phyloP scores from a whole-genome alignment of 805 yeast species.

The Myxozyma sirexii region DNA sequence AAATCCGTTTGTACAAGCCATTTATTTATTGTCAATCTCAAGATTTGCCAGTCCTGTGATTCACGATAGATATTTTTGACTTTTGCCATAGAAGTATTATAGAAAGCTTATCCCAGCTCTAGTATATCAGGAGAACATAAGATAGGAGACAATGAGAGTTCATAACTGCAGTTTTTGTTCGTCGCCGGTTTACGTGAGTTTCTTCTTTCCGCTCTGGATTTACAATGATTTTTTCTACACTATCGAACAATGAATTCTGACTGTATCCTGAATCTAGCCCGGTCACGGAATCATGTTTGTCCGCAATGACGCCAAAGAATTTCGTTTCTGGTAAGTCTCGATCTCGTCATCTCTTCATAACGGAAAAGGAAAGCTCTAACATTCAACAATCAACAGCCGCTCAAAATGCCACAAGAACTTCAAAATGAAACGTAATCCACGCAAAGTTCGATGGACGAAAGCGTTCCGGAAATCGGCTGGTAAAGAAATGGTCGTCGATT shows the following conservation, averaged over 20 bases:
- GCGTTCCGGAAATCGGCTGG: constrained; percentile 99
- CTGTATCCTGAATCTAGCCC: constrained; percentile 30
- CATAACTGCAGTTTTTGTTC: constrained; percentile 96
- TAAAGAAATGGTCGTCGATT: constrained; percentile 95
- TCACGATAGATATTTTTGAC: no score
- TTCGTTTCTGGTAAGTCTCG: constrained; percentile 70
- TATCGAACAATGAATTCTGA: background rate
- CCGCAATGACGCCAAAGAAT: constrained; percentile 96
- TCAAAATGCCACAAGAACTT: constrained; percentile 97
- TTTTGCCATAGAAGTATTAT: no score
- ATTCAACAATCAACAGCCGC: constrained; percentile 47
- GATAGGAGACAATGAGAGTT: constrained; percentile 66
- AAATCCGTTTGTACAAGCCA: background rate
- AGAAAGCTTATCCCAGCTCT: no score
- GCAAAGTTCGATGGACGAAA: constrained; percentile 91
- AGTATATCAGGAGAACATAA: background rate
- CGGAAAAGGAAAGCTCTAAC: constrained; percentile 10
- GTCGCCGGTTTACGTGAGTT: constrained; percentile 77
- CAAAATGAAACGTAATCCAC: constrained; percentile 97
- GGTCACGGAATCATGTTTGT: constrained; percentile 87
- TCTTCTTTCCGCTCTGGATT: constrained; percentile 33
- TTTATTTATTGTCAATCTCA: background rate
- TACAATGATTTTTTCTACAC: background rate
- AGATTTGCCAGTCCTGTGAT: background rate
- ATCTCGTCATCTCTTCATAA: background rate